phyloP scores from a whole-genome alignment of 2,329 filamentous ascomycete genomes.

The Fusarium nurragi region DNA sequence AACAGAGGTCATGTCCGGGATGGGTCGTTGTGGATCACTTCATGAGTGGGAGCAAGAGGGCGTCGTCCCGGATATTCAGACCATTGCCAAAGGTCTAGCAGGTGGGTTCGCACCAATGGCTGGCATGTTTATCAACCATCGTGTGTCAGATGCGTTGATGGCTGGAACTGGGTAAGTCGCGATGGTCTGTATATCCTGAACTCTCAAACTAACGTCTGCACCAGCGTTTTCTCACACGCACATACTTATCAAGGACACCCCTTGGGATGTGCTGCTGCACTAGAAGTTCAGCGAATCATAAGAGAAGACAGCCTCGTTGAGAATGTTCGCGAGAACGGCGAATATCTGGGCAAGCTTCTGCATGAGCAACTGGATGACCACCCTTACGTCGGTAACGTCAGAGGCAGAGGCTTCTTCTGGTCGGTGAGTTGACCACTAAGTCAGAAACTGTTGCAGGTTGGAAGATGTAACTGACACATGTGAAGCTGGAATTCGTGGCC shows the following conservation, averaged over 20 bases:
- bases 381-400: not conserved
- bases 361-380: not conserved
- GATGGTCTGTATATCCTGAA: not conserved
- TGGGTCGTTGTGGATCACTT: slow-evolving; percentile 65
- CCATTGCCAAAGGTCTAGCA: slow-evolving; percentile 62
- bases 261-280: not conserved
- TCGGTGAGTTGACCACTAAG: not conserved
- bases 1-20: slow-evolving; percentile 64
- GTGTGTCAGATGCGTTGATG: not conserved
- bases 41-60: slow-evolving; percentile 60
- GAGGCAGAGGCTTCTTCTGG: not conserved
- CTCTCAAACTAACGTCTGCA: not conserved
- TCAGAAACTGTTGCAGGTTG: not conserved
- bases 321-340: not conserved
- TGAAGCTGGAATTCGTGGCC: not conserved
- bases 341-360: not conserved
- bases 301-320: not conserved
- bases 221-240: not conserved
- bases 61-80: slow-evolving; percentile 51
- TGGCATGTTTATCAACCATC: not conserved
- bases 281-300: not conserved
- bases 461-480: not conserved
- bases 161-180: not conserved
- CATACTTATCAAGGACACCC: not conserved
- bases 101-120: slow-evolving; percentile 56